phyloP scores from a whole-genome alignment of 805 yeast genomes.

The Candida argentea region DNA sequence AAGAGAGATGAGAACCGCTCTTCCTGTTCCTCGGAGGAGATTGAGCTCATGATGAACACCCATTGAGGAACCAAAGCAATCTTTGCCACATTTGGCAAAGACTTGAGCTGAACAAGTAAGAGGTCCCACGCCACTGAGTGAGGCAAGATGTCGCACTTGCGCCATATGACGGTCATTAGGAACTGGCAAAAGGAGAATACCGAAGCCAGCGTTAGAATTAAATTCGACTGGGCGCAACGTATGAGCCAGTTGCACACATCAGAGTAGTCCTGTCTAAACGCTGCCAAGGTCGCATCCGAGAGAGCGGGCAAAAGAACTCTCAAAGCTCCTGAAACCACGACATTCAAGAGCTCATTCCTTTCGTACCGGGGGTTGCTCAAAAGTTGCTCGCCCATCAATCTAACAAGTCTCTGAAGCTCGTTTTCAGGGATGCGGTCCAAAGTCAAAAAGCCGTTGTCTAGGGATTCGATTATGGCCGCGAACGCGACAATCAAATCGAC shows the following conservation, averaged over 20 bases:
- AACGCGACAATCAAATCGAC: no score
- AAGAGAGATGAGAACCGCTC: constrained; percentile 21
- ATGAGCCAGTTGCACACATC: constrained; percentile 41
- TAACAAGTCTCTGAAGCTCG: constrained; percentile 10
- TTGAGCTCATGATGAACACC: constrained; percentile 4
- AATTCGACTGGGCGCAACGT: constrained; percentile 26
- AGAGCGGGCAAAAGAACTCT: constrained; percentile 15
- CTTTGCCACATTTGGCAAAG: constrained; percentile 11
- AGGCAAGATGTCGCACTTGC: no score
- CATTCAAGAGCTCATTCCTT: constrained; percentile 29
- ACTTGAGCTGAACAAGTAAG: constrained; percentile 4
- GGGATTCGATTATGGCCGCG: no score
- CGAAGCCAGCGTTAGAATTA: constrained; percentile 30
- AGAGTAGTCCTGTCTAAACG: constrained; percentile 29
- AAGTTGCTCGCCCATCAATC: constrained; percentile 22
- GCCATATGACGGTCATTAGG: constrained; percentile 16
- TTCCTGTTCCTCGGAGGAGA: constrained; percentile 9
- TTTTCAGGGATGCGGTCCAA: no score
- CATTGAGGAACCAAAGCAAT: constrained; percentile 10
- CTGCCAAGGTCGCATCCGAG: constrained; percentile 10
- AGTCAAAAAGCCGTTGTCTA: no score
- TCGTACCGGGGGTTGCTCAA: constrained; percentile 21
- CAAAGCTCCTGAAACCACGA: constrained; percentile 22
- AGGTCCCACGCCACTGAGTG: no score
- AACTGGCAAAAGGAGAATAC: constrained; percentile 20